Conservation (phyloP, 1,284 basidiomycete genomes). For the Papiliotrema flavescens region DNA sequence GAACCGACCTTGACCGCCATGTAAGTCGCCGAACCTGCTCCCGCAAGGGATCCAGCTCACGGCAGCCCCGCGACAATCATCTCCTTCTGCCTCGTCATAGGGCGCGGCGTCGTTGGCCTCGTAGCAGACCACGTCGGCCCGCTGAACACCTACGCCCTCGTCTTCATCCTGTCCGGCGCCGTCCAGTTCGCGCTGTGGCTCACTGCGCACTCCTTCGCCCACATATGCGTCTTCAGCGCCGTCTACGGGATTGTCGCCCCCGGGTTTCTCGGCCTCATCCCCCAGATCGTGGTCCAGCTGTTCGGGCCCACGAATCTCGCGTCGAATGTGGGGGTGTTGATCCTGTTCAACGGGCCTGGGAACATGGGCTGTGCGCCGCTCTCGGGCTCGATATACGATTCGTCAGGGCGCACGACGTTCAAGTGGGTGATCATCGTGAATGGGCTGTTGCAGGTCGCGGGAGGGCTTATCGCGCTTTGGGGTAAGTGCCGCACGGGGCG, state of each 20-base stretch:
- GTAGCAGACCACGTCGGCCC: conserved; percentile 25
- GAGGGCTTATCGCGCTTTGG: conserved; percentile 15
- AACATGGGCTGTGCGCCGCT: conserved; percentile 20
- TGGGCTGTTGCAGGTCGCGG: conserved; percentile 16
- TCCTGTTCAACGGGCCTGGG: conserved; percentile 22
- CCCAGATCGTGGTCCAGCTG: conserved; percentile 32
- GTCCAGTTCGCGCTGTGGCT: conserved; percentile 27
- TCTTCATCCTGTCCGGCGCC: conserved; percentile 19
- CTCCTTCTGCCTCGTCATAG: conserved; percentile 21
- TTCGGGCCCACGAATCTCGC: conserved; percentile 34
- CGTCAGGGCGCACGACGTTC: conserved; percentile 19
- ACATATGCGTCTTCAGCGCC: conserved; percentile 19
- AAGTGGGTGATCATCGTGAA: conserved; percentile 24
- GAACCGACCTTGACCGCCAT: conserved; percentile 15
- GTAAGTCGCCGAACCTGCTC: conserved; percentile 7
- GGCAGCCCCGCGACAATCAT: conserved; percentile 21
- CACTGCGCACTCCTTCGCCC: conserved; percentile 23
- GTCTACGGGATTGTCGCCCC: conserved; percentile 31
- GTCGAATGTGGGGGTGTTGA: conserved; percentile 28
- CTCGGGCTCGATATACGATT: conserved; percentile 20
- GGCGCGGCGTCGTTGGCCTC: conserved; percentile 23
- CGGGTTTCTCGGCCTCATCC: conserved; percentile 30
- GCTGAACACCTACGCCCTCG: conserved; percentile 25
- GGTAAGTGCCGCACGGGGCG: conserved; percentile 11
- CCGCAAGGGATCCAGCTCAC: not conserved